Conservation (phyloP, 1,139 yeast species). For the Hyphopichia khmerensis region DNA sequence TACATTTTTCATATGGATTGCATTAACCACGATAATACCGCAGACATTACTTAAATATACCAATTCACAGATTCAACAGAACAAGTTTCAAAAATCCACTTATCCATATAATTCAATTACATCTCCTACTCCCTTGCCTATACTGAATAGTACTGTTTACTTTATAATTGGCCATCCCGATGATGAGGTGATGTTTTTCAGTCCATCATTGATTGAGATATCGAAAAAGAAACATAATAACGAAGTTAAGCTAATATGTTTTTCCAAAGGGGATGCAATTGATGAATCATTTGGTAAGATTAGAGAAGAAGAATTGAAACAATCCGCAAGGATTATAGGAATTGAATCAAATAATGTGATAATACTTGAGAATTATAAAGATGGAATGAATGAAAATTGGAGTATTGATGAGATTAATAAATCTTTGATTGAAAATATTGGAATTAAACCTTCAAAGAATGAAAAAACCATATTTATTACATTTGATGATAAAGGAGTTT, state of each 20-base stretch:
- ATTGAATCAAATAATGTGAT: slow-evolving; percentile 43
- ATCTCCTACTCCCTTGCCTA: slow-evolving; percentile 34
- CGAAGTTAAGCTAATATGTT: slow-evolving; percentile 60
- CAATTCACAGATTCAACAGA: slow-evolving; percentile 25
- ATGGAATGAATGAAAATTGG: slow-evolving; percentile 78
- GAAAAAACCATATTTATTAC: slow-evolving; percentile 55
- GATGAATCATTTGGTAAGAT: slow-evolving; percentile 68
- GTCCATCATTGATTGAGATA: slow-evolving; percentile 69
- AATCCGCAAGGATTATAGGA: slow-evolving; percentile 60
- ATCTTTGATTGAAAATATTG: slow-evolving; percentile 17
- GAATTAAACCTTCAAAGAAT: slow-evolving; percentile 1
- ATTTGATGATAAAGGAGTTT: slow-evolving; percentile 81
- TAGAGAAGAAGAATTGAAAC: slow-evolving; percentile 57
- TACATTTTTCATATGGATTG: slow-evolving; percentile 38
- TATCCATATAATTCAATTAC: slow-evolving; percentile 39
- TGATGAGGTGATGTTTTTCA: slow-evolving; percentile 97
- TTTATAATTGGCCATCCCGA: slow-evolving; percentile 93
- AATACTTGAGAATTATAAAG: slow-evolving; percentile 56
- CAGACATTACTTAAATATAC: slow-evolving; percentile 32
- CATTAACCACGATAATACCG: slow-evolving; percentile 41
- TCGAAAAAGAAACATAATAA: slow-evolving; percentile 50
- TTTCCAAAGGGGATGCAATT: slow-evolving; percentile 68
- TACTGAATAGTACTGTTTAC: slow-evolving; percentile 38
- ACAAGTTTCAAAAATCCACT: slow-evolving; percentile 16
- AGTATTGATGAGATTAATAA: slow-evolving; percentile 40